Percentiles rank a stretch among this genome's conserved stretches.
These are phyloP conservation scores for Calonectria pteridis DNA, from an alignment of 2,329 filamentous ascomycete genomes.

Conservation along the genomic window DNA sequence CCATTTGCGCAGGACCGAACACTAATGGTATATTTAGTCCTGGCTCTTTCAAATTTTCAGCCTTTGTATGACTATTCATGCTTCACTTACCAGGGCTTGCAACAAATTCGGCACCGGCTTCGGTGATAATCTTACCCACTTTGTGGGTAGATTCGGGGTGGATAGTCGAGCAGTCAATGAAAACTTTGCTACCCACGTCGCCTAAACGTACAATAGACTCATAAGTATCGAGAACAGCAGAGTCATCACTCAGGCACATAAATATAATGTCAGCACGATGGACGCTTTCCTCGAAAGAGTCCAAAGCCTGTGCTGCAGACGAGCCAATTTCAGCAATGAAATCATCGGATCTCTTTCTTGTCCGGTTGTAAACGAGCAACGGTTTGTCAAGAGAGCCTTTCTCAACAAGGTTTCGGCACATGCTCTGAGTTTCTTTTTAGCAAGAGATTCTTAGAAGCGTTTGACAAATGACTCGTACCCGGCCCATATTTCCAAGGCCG, in stretches of 20 bases:
- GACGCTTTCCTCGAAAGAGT: not conserved
- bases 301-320: not conserved
- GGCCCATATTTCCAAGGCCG: slow-evolving; percentile 4
- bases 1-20: not conserved
- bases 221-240: not conserved
- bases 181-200: not conserved
- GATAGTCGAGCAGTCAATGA: not conserved
- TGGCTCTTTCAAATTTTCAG: not conserved
- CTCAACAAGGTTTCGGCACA: not conserved
- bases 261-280: not conserved
- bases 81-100: not conserved
- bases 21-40: not conserved
- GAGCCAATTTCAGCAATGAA: not conserved
- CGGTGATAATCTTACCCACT: not conserved
- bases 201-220: not conserved
- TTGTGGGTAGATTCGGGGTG: not conserved
- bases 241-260: not conserved
- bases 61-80: not conserved
- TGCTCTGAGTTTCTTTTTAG: not conserved
- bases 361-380: not conserved
- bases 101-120: not conserved
- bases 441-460: not conserved
- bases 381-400: not conserved
- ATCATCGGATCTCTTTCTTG: not conserved
- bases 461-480: not conserved